Conservation (phyloP, 2,329 filamentous ascomycete species). For the Nothopassalora personata region DNA sequence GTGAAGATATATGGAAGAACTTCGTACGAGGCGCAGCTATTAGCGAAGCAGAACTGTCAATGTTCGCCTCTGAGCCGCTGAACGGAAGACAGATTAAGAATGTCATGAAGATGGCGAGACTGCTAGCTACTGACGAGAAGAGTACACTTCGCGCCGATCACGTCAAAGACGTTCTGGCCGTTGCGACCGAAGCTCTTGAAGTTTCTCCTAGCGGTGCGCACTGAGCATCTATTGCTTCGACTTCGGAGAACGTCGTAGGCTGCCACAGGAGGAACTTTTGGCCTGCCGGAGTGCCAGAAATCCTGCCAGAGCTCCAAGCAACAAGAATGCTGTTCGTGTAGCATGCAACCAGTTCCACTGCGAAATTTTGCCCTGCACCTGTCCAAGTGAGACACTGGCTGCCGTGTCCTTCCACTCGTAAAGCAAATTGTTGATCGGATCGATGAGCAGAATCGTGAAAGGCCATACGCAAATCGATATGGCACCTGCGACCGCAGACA, state of each 20-base stretch:
- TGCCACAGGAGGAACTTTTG: neutral
- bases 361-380: neutral
- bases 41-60: slow-evolving; percentile 2
- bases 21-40: slow-evolving; percentile 44
- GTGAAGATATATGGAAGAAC: slow-evolving; percentile 69
- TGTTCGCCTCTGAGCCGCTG: slow-evolving; percentile 10
- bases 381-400: neutral
- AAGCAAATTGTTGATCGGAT: neutral
- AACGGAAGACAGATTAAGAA: slow-evolving; percentile 20
- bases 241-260: neutral
- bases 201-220: neutral
- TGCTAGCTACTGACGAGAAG: slow-evolving; percentile 11
- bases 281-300: neutral
- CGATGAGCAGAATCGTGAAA: neutral
- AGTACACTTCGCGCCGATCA: neutral
- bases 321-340: neutral
- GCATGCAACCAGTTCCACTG: neutral
- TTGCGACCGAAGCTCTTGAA: slow-evolving; percentile 3
- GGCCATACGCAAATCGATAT: neutral
- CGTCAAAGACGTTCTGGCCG: slow-evolving; percentile 1
- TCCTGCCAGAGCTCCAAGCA: neutral
- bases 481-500: neutral
- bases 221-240: neutral
- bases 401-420: neutral
- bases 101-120: slow-evolving; percentile 16